Percentiles rank a stretch among this genome's conserved stretches.
Conservation (phyloP, 208 protist species). For the Trypanosoma lewisi region DNA sequence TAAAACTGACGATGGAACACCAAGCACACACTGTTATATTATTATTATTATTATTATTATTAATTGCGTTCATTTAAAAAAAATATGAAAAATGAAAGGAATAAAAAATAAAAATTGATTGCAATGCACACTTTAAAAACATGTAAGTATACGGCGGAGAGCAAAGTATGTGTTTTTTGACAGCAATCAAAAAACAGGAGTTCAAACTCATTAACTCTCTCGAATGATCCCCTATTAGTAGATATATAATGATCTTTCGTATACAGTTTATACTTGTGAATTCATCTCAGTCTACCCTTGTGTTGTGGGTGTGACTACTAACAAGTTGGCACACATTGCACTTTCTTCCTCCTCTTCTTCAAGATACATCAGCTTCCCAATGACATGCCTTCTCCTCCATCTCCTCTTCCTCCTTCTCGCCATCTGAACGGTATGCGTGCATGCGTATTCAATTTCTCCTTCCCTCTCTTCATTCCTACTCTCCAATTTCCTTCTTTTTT, state of each 20-base stretch:
- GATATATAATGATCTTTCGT: conserved; percentile 14
- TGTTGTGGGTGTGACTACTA: not conserved
- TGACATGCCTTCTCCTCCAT: conserved; percentile 1
- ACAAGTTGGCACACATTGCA: not conserved
- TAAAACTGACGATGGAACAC: conserved; percentile 14
- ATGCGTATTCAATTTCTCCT: no score
- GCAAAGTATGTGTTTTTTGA: no score
- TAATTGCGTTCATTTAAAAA: not conserved
- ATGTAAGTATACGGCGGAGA: no score
- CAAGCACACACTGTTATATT: conserved; percentile 14
- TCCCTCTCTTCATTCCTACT: not conserved
- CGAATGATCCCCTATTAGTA: no score
- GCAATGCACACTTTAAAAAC: no score
- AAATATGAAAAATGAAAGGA: conserved; percentile 19
- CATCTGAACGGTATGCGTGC: no score
- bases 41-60: not conserved
- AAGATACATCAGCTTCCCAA: not conserved
- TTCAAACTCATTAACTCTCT: no score
- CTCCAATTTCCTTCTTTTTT: not conserved
- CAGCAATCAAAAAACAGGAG: no score
- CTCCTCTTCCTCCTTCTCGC: conserved; percentile 4
- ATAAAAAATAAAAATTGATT: no score
- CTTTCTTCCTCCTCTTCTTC: not conserved
- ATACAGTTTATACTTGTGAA: not conserved
- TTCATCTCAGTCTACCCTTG: not conserved